Evolutionary conservation across 164 flowering plant genomes (phyloP).

Genomic region (Macadamia tetraphylla): DNA sequence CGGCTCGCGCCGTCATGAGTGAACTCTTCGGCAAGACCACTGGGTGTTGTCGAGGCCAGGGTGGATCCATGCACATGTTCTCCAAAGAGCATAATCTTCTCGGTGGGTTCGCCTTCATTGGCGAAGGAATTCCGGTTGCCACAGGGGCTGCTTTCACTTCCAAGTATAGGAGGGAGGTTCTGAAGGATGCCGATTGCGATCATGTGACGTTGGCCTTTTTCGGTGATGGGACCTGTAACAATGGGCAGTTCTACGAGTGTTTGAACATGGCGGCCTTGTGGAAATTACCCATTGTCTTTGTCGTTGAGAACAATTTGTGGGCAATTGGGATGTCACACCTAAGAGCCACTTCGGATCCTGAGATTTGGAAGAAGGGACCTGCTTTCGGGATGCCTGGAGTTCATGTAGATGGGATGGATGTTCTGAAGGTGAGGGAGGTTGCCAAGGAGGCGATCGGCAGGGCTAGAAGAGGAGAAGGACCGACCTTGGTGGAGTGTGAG

Average conservation of each 20-base stretch:
- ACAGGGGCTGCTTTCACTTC: slow-evolving; percentile 88
- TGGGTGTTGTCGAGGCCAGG: slow-evolving; percentile 93
- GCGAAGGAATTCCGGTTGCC: slow-evolving; percentile 94
- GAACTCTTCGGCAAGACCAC: slow-evolving; percentile 91
- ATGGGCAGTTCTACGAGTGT: slow-evolving; percentile 96
- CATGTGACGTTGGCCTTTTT: slow-evolving; percentile 80
- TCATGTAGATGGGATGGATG: slow-evolving; percentile 99
- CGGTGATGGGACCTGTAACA: slow-evolving; percentile 90
- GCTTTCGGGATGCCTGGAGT: slow-evolving; percentile 97
- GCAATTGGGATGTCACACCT: slow-evolving; percentile 98
- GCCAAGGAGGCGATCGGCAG: slow-evolving; percentile 84
- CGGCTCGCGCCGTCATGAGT: slow-evolving; percentile 82
- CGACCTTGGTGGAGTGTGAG: slow-evolving; percentile 90
- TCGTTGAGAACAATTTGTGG: slow-evolving; percentile 98
- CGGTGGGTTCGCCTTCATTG: slow-evolving; percentile 97
- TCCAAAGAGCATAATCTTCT: slow-evolving; percentile 79
- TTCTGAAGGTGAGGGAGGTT: slow-evolving; percentile 93
- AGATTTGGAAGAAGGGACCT: slow-evolving; percentile 86
- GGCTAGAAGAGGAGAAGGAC: slow-evolving; percentile 96
- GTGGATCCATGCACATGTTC: slow-evolving; percentile 99
- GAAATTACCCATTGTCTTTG: slow-evolving; percentile 91
- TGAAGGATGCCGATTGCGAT: slow-evolving; percentile 65
- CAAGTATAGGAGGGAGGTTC: slow-evolving; percentile 72
- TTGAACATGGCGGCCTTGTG: slow-evolving; percentile 96
- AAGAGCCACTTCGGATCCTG: slow-evolving; percentile 91